Evolutionary conservation across 768 basidiomycete species (phyloP).

Genomic region (Tricholoma sp.): DNA sequence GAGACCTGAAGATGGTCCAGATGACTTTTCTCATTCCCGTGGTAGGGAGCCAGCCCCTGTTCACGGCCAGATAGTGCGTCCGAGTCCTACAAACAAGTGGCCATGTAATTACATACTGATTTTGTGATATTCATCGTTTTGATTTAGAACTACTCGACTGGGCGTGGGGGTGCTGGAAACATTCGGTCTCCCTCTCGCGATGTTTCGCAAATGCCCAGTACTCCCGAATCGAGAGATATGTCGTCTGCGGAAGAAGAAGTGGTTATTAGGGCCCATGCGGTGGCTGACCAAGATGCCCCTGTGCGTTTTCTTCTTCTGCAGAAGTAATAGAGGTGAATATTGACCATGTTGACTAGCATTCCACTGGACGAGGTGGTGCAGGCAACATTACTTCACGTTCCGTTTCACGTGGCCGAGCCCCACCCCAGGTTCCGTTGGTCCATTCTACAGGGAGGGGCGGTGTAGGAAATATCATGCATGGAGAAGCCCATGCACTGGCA

Average conservation of each 20-base stretch:
- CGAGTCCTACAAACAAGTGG: background rate
- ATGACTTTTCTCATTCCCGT: slow-evolving; percentile 52
- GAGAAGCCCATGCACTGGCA: slow-evolving; percentile 1
- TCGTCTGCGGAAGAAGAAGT: slow-evolving; percentile 33
- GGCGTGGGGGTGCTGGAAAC: slow-evolving; percentile 84
- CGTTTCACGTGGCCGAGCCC: slow-evolving; percentile 38
- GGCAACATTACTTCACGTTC: slow-evolving; percentile 60
- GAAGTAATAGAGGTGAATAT: background rate
- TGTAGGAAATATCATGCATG: slow-evolving; percentile 45
- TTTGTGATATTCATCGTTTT: slow-evolving; percentile 2
- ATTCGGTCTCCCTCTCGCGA: slow-evolving; percentile 75
- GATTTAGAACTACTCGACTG: slow-evolving; percentile 45
- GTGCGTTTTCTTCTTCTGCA: slow-evolving; percentile 24
- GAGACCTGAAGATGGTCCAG: slow-evolving; percentile 36
- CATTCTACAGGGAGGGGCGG: slow-evolving; percentile 63
- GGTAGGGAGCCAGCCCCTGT: slow-evolving; percentile 50
- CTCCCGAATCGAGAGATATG: slow-evolving; percentile 15
- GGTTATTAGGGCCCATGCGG: slow-evolving; percentile 31
- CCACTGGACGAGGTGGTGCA: slow-evolving; percentile 58
- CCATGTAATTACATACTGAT: slow-evolving; percentile 2
- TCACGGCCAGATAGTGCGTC: slow-evolving; percentile 30
- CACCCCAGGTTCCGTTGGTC: slow-evolving; percentile 12
- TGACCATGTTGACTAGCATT: slow-evolving; percentile 32
- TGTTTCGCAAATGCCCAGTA: slow-evolving; percentile 10
- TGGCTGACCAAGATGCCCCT: slow-evolving; percentile 24